These are phyloP conservation scores for Papiliotrema laurentii DNA, from an alignment of 1,284 basidiomycete genomes.

Conservation along the genomic window DNA sequence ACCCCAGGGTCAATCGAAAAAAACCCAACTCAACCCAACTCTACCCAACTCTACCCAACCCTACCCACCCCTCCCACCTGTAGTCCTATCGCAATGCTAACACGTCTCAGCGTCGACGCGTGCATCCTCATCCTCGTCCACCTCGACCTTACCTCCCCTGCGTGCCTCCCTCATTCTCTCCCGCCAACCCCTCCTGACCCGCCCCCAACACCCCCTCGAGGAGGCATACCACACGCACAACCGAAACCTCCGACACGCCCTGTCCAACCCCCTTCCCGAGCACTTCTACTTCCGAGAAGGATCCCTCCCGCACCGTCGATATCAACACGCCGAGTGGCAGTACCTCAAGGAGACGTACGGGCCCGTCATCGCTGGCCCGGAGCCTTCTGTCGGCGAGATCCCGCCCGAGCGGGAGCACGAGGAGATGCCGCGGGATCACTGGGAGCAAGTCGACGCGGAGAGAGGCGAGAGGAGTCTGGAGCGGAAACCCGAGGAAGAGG, in stretches of 20 bases:
- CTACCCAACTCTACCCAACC: no score
- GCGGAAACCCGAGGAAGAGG: constrained; percentile 72
- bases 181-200: constrained; percentile 75
- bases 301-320: constrained; percentile 76
- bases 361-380: constrained; percentile 52
- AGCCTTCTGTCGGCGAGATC: constrained; percentile 59
- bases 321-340: constrained; percentile 65
- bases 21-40: no score
- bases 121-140: constrained; percentile 7
- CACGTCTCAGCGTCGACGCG: neutral
- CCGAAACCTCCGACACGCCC: constrained; percentile 70
- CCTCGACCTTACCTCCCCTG: constrained; percentile 31
- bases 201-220: constrained; percentile 72
- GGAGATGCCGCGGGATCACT: constrained; percentile 25
- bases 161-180: constrained; percentile 65
- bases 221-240: constrained; percentile 83
- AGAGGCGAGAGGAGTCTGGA: constrained; percentile 68
- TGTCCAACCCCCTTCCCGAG: constrained; percentile 82
- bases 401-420: constrained; percentile 47
- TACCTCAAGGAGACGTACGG: constrained; percentile 70
- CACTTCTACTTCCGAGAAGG: constrained; percentile 96
- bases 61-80: no score
- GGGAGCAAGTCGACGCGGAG: constrained; percentile 30
- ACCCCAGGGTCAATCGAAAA: no score
- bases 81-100: neutral